Conservation (phyloP, 805 yeast genomes). For the Starmerella asiatica region DNA sequence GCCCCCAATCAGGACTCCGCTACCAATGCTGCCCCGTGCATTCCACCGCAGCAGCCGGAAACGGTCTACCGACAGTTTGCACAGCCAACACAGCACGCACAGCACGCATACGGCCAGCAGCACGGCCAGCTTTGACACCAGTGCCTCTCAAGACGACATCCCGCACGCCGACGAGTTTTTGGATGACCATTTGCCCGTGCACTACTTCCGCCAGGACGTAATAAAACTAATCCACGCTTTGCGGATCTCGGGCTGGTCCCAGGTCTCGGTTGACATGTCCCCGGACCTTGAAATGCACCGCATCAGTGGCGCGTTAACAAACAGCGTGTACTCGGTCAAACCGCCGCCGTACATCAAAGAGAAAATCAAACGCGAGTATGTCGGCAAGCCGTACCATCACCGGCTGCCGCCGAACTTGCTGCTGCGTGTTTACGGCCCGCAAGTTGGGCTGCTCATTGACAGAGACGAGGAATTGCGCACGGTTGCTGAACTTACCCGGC, state of each 20-base stretch:
- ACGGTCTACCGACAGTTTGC: constrained; percentile 8
- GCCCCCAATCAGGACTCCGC: background rate
- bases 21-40: constrained; percentile 6
- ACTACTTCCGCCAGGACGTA: constrained; percentile 73
- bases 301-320: constrained; percentile 87
- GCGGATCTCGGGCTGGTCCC: constrained; percentile 68
- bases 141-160: constrained; percentile 3
- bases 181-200: constrained; percentile 69
- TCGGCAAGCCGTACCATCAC: constrained; percentile 22
- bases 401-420: constrained; percentile 46
- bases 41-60: constrained; percentile 7
- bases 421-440: constrained; percentile 76
- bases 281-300: constrained; percentile 43
- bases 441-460: constrained; percentile 75
- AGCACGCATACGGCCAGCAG: background rate
- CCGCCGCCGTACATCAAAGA: constrained; percentile 34
- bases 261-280: constrained; percentile 32
- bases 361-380: constrained; percentile 25
- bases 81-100: constrained; percentile 5
- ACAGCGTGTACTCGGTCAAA: constrained; percentile 68
- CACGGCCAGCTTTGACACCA: constrained; percentile 3
- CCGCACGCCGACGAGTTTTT: constrained; percentile 40
- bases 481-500: constrained; percentile 56
- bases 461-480: constrained; percentile 65
- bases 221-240: constrained; percentile 49